phyloP scores from a whole-genome alignment of 225 moss, liverwort and hornwort genomes.

The Ulota crispa region DNA sequence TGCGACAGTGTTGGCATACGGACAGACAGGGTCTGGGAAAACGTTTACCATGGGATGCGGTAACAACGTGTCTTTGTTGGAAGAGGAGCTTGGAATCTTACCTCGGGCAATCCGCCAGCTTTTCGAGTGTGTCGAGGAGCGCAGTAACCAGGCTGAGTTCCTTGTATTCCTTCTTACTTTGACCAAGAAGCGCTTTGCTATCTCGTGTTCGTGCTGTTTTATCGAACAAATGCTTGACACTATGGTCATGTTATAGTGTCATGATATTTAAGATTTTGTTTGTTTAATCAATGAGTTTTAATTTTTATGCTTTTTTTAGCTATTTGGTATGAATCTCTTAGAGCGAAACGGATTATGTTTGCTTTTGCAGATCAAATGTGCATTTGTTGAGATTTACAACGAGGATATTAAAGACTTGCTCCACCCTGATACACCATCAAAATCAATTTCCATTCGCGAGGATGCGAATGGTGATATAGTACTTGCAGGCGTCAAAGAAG shows the following conservation, averaged over 20 bases:
- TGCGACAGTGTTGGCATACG: conserved; percentile 88
- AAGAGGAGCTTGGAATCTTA: conserved; percentile 89
- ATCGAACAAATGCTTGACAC: neutral
- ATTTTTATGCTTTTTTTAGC: neutral
- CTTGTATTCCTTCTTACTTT: conserved; percentile 52
- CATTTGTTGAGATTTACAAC: conserved; percentile 92
- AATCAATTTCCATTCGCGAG: conserved; percentile 87
- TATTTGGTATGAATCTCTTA: conserved; percentile 13
- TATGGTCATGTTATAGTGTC: neutral
- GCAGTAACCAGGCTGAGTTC: conserved; percentile 82
- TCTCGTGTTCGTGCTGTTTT: neutral
- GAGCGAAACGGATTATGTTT: neutral
- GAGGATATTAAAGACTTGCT: conserved; percentile 96
- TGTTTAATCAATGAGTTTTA: neutral
- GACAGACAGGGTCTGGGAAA: conserved; percentile 93
- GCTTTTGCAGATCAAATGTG: conserved; percentile 71
- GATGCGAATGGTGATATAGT: conserved; percentile 88
- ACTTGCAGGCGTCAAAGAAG: conserved; percentile 93
- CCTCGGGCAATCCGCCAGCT: conserved; percentile 93
- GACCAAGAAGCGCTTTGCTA: conserved; percentile 1
- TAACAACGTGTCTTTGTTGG: conserved; percentile 69
- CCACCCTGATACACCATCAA: conserved; percentile 82
- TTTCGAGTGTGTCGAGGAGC: conserved; percentile 80
- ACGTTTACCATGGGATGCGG: conserved; percentile 95
- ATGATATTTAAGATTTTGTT: conserved; percentile 10